Evolutionary conservation across 2,329 filamentous ascomycete species (phyloP).

Genomic region (Eutypa lata): DNA sequence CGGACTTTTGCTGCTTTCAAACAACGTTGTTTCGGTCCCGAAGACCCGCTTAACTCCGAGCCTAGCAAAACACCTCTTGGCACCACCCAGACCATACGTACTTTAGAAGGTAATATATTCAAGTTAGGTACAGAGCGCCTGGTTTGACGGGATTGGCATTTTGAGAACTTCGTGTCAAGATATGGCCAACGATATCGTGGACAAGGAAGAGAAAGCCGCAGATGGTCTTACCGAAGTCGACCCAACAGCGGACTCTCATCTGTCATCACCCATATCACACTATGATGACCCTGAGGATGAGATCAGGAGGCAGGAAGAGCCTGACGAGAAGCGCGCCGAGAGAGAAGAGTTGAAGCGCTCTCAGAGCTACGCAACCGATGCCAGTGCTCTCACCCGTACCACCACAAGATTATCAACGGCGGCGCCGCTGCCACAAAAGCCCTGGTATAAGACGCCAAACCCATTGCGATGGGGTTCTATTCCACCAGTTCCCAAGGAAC

Average conservation of each 20-base stretch:
- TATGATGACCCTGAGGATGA: slow-evolving; percentile 25
- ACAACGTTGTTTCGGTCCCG: not conserved
- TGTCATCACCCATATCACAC: slow-evolving; percentile 10
- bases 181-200: slow-evolving; percentile 24
- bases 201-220: slow-evolving; percentile 23
- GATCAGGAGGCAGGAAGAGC: slow-evolving; percentile 22
- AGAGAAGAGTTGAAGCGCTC: slow-evolving; percentile 37
- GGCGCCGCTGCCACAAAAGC: slow-evolving; percentile 38
- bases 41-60: not conserved
- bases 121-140: not conserved
- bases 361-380: slow-evolving; percentile 52
- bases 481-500: slow-evolving; percentile 54
- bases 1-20: not conserved
- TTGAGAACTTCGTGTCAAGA: slow-evolving; percentile 2
- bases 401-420: slow-evolving; percentile 29
- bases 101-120: not conserved
- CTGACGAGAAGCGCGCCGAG: slow-evolving; percentile 22
- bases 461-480: slow-evolving; percentile 58
- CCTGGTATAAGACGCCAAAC: slow-evolving; percentile 63
- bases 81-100: not conserved
- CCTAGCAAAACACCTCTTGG: not conserved
- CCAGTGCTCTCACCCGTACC: slow-evolving; percentile 46
- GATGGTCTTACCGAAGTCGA: slow-evolving; percentile 17
- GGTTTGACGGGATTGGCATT: not conserved
- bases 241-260: slow-evolving; percentile 15